phyloP scores from a whole-genome alignment of 768 basidiomycete genomes.

The Coprinopsis marcescibilis region DNA sequence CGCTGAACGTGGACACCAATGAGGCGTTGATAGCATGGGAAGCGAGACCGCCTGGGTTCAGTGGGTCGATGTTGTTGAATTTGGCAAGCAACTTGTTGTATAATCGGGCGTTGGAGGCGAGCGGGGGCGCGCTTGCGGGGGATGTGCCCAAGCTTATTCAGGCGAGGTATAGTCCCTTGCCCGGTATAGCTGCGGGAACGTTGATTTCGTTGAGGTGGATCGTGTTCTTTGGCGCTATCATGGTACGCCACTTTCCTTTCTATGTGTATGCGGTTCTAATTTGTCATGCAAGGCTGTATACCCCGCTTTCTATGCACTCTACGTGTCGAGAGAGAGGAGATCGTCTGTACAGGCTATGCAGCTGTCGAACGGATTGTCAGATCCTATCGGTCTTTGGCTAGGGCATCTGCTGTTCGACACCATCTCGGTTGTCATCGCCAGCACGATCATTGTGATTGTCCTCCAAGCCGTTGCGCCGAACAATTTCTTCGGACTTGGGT shows the following conservation, averaged over 20 bases:
- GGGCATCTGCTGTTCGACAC: constrained; percentile 76
- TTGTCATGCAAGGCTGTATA: constrained; percentile 52
- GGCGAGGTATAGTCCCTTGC: constrained; percentile 54
- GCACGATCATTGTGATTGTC: constrained; percentile 59
- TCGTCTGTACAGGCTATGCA: constrained; percentile 81
- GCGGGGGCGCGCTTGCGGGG: constrained; percentile 31
- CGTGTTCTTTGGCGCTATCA: constrained; percentile 65
- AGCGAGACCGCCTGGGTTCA: constrained; percentile 51
- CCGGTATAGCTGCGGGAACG: constrained; percentile 48
- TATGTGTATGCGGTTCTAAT: not conserved
- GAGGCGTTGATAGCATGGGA: constrained; percentile 67
- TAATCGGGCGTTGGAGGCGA: constrained; percentile 52
- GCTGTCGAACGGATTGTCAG: constrained; percentile 65
- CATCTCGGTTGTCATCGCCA: constrained; percentile 49
- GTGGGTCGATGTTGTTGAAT: constrained; percentile 60
- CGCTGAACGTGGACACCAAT: constrained; percentile 45
- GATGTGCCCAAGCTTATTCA: constrained; percentile 35
- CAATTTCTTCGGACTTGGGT: constrained; percentile 65
- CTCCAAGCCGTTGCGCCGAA: constrained; percentile 45
- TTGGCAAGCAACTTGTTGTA: constrained; percentile 63
- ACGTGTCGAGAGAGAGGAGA: constrained; percentile 67
- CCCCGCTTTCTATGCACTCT: constrained; percentile 78
- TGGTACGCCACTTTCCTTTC: constrained; percentile 39
- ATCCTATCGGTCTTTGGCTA: constrained; percentile 69
- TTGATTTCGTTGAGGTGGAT: constrained; percentile 67